phyloP scores from a whole-genome alignment of 2,329 filamentous ascomycete species.

The Thelonectria olida region DNA sequence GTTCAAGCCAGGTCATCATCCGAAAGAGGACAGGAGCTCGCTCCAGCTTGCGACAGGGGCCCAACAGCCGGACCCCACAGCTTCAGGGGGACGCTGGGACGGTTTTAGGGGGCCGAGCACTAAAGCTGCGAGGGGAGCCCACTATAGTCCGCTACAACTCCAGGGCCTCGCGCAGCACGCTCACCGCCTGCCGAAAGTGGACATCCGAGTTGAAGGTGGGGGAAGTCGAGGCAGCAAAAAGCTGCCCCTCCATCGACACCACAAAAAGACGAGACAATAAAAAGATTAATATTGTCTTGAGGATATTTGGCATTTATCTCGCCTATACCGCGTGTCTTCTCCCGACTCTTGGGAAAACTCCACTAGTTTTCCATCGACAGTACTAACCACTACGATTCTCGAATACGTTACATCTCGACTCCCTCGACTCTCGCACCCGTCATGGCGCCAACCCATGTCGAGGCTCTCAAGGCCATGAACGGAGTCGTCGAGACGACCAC shows the following conservation, averaged over 20 bases:
- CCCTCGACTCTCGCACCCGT: not conserved
- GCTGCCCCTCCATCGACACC: conserved; percentile 43
- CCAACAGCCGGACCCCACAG: not conserved
- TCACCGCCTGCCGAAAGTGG: conserved; percentile 32
- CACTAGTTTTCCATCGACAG: not conserved
- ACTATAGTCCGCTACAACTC: not conserved
- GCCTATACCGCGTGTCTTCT: not conserved
- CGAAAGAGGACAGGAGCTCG: conserved; percentile 20
- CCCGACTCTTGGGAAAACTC: not conserved
- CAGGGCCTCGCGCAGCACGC: not conserved
- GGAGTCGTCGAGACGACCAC: conserved; percentile 49
- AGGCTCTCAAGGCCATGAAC: conserved; percentile 50
- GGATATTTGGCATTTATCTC: not conserved
- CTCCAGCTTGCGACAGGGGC: conserved; percentile 15
- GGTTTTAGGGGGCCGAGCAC: conserved; percentile 3
- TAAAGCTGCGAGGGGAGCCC: not conserved
- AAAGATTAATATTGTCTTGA: conserved; percentile 13
- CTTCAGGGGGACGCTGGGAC: not conserved
- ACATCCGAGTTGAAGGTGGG: conserved; percentile 13
- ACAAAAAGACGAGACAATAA: not conserved
- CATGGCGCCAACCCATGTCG: conserved; percentile 38
- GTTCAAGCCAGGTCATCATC: conserved; percentile 25
- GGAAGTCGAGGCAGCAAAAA: conserved; percentile 15
- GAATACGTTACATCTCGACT: not conserved
- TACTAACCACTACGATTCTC: not conserved